Percentiles rank a stretch among this genome's conserved stretches.
phyloP scores from a whole-genome alignment of 306 rosid genomes.

The Amphicarpaea edgeworthii region DNA sequence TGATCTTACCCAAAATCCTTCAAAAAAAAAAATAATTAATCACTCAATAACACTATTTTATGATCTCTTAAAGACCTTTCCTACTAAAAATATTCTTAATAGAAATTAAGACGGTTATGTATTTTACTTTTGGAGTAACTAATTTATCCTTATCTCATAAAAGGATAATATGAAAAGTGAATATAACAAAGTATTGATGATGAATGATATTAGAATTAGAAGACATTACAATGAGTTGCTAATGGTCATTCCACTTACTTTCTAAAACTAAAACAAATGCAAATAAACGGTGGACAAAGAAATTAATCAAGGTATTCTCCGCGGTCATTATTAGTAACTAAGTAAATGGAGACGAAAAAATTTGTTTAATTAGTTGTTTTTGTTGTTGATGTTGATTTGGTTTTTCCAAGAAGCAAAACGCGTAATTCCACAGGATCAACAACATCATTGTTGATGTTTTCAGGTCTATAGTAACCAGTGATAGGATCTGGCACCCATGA shows the following conservation, averaged over 20 bases:
- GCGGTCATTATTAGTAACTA: no score
- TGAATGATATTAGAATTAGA: not conserved
- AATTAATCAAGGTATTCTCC: not conserved
- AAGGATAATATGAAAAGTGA: no score
- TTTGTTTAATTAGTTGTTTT: not conserved
- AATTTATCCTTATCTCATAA: no score
- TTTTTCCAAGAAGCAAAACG: conserved; percentile 61
- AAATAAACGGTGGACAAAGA: not conserved
- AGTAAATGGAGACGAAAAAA: no score
- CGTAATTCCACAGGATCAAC: conserved; percentile 86
- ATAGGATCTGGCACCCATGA: conserved; percentile 93
- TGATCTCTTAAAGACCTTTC: no score
- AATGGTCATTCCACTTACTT: not conserved
- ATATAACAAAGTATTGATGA: no score
- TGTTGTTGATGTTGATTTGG: conserved; percentile 27
- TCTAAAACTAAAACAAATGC: not conserved
- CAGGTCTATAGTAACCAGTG: conserved; percentile 86
- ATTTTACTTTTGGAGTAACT: no score
- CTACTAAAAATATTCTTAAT: no score
- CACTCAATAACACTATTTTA: no score
- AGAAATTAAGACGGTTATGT: no score
- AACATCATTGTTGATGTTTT: conserved; percentile 64
- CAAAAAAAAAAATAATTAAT: no score
- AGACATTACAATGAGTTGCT: not conserved
- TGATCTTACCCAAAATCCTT: no score